These are phyloP conservation scores for Pezizomycotina sp. DNA, from an alignment of 2,329 filamentous ascomycete species.

Conservation along the genomic window DNA sequence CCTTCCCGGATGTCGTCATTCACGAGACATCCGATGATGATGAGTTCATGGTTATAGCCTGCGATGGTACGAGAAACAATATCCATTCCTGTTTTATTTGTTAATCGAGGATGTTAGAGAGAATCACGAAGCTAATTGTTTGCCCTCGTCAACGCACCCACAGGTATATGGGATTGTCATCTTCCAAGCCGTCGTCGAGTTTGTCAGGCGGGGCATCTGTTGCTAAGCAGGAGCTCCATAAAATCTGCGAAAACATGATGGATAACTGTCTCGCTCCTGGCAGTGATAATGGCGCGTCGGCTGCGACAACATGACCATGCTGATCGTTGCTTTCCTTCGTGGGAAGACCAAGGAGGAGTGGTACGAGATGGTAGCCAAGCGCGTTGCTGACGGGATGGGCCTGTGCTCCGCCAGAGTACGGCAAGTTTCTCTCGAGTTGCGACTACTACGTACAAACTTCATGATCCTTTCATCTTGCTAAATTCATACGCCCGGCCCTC, in stretches of 20 bases:
- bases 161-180: slow-evolving; percentile 99
- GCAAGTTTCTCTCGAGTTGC: slow-evolving; percentile 48
- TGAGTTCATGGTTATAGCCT: slow-evolving; percentile 85
- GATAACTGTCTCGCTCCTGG: slow-evolving; percentile 97
- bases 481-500: too few species aligned
- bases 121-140: slow-evolving; percentile 15
- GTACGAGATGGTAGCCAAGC: slow-evolving; percentile 88
- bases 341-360: slow-evolving; percentile 93
- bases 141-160: slow-evolving; percentile 2
- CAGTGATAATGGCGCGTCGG: slow-evolving; percentile 92
- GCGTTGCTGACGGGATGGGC: slow-evolving; percentile 90
- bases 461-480: too few species aligned
- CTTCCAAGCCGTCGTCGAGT: slow-evolving; percentile 95
- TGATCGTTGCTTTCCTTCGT: slow-evolving; percentile 63
- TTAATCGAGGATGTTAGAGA: neutral
- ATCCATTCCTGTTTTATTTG: neutral
- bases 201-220: slow-evolving; percentile 91
- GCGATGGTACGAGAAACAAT: slow-evolving; percentile 51
- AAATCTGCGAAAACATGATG: slow-evolving; percentile 99
- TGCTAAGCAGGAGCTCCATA: slow-evolving; percentile 82
- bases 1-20: slow-evolving; percentile 81
- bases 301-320: slow-evolving; percentile 99
- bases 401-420: slow-evolving; percentile 97
- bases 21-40: slow-evolving; percentile 87
- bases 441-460: slow-evolving; percentile 27